Base-by-base conservation (phyloP, 768 basidiomycete species). In the Coprinellus micaceus region DNA sequence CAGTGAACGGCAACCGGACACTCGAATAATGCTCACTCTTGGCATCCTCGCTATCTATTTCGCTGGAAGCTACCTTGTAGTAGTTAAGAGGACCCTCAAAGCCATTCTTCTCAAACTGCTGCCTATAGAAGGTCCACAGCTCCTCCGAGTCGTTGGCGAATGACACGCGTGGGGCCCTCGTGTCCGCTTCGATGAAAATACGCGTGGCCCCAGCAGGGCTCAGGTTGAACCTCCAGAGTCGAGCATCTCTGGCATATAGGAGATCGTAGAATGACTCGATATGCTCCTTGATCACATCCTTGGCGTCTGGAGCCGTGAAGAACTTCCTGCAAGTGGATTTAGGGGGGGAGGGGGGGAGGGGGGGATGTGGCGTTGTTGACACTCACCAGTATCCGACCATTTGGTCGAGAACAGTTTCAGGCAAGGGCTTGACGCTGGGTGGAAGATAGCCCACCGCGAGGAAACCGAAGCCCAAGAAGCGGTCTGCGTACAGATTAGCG, bases 181-280 rank as follows among this genome's bases (percentile, higher is more conserved):
- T 25, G 29, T 59, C 53, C 17, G 41, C 22, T 24, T 61, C 58
- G 9, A 66, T 30, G 50, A 54, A 63, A 25, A 53, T 52, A 17
- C 57, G 60, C 17, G 57, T 39, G 13, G 51, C 58, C 21, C 60
- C 60, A 44, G 59, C 57, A 11, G 58, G 52, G 29, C 44, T 40
- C 15, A 66, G 46, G 26, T 58, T 29, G 13, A 48, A 44, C 39
- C 37, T 52, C 52, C 54, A 57, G 25, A 58, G 19, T 13, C 52
- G 57, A 4, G 40, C 22, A 29, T 59, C 53, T 22, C 48, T 47
- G 0, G 74, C 61, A 49, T 71, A 69, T 1, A 74, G 0, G 4
- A 73, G 19, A 30, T 61, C 69, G 29, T 66, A 69, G 64, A 78
- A 78, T 0, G 72, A 74, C 29, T 79, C 77, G 22, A 77, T 77